Evolutionary conservation across 2,329 filamentous ascomycete species (phyloP), one percentile per base, ranked within the genome.

Genomic region (Fusarium acutatum): DNA sequence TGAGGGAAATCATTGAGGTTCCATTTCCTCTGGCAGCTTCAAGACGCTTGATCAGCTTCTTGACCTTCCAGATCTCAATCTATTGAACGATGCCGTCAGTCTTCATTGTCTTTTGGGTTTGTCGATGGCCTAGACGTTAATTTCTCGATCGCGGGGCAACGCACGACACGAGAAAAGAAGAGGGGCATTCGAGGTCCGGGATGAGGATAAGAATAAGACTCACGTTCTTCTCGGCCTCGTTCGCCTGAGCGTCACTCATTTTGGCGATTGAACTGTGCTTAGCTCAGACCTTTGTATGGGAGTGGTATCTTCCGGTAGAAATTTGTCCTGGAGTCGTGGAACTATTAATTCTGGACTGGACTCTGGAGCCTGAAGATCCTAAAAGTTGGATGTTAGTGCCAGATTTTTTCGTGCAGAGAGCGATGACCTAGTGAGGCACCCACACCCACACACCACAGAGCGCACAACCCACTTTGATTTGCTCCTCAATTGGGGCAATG

Each of bases 1-100:
- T 98, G 85, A 99, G 90, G 75, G 96, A 98, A 85, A 99, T 99
- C 96, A 99, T 99, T 87, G 93, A 96, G 75, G 96, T 99, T 87
- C 96, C 96, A 90, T 99, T 99, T 83, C 96, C 96, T 83, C 97
- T 91, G 78, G 97, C 97, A 73, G 94, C 93, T 86, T 98, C 96
- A 80, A 99, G 94, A 80, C 96, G 94, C 87, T 98, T 99, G 87
- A 99, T 97, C 82, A 99, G 88, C 89, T 99, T 99, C 90, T 99
- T 99, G 82, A 99, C 95, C 92, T 99, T 98, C 94, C 93, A 95
- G 87, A 92, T 92, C 85, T 92, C 90, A 80, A 92, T 92, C 89
- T 91, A 76, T 76, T 50, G 52, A 40, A 40, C 47, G 47, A 53
- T 50, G 64, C 50, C 60, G 75, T 76, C 66, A 80, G 74, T 35